Base-by-base conservation (phyloP, 257 asterid species). In the Thymus mandschuricus region DNA sequence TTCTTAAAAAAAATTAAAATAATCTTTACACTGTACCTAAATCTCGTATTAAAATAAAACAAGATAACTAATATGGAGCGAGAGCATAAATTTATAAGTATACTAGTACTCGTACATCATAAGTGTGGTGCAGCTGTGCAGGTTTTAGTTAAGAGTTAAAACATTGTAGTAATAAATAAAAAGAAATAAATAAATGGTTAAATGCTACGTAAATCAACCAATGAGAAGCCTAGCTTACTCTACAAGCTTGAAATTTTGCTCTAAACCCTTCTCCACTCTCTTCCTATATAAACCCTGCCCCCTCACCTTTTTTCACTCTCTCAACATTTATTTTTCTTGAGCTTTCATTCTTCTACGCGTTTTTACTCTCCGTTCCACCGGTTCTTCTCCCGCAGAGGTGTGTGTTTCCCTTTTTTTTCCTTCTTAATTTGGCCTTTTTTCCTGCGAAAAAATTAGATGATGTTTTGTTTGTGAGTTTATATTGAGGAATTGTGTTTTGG, bases 361-460 rank as follows among this genome's bases (percentile, higher is more conserved):
- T 68, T 48, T 49, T 58, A 65, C 44, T 57, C 58, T 76, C 51
- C 64, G 68, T 67, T 52, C 68, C 76, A 40, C 54, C 78, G 70
- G 71, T 69, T 70, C 76, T 27, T 72, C 60, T 78, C 46, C 68
- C 72, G 38, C 74, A 6, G 61, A 83, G 88, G 88, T 83, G 29
- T 77, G 87, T 69, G 15, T 51, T 8, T n/a, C 29, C 44, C 2
- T 38, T 3, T 5, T 44, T 13, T 0, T 52, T 6, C 0, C 8
- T 50, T 41, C 46, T 31, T 28, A 0, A 7, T 15, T 44, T 58
- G 5, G 3, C 3, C 10, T 30, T 40, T 3, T 13, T 0, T 50
- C 45, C 50, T n/a, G 8, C 3, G 31, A 28, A 33, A 5, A 15
- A 21, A 21, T 21, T 21, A 21, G 21, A 21, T 21, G 21, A 21